These are phyloP conservation scores for Penicillium paxilli DNA, from an alignment of 495 filamentous ascomycete species.

Conservation along the genomic window DNA sequence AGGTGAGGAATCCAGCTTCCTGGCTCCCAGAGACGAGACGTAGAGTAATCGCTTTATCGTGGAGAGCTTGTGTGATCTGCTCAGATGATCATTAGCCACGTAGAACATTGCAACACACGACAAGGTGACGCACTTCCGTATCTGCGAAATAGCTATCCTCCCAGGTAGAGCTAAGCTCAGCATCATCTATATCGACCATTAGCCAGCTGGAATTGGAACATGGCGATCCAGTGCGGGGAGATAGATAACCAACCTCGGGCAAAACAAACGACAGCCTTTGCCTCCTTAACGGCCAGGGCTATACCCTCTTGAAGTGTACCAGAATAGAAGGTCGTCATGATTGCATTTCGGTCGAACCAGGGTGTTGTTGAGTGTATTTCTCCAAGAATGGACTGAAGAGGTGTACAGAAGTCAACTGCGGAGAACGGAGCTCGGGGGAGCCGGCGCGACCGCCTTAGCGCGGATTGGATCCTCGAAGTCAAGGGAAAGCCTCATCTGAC, in stretches of 20 bases:
- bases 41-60: constrained; percentile 62
- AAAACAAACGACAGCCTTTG: constrained; percentile 69
- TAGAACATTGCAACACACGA: not conserved
- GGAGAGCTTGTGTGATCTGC: constrained; percentile 50
- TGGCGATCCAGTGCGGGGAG: constrained; percentile 42
- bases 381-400: not conserved
- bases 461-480: not conserved
- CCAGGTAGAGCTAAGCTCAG: constrained; percentile 68
- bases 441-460: constrained; percentile 20
- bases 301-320: constrained; percentile 82
- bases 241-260: constrained; percentile 54
- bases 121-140: constrained; percentile 46
- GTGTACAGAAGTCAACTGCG: constrained; percentile 9
- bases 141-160: constrained; percentile 70
- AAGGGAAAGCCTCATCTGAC: not conserved
- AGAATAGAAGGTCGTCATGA: constrained; percentile 68
- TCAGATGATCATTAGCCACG: constrained; percentile 3
- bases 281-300: constrained; percentile 64
- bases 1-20: constrained; percentile 77
- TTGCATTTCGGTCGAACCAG: constrained; percentile 3
- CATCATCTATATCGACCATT: constrained; percentile 53
- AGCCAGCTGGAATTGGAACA: constrained; percentile 12
- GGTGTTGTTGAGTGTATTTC: not conserved
- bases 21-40: constrained; percentile 67
- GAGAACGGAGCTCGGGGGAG: constrained; percentile 16